Base-by-base conservation (phyloP, 768 basidiomycete genomes). In the Agaricus subrufescens region DNA sequence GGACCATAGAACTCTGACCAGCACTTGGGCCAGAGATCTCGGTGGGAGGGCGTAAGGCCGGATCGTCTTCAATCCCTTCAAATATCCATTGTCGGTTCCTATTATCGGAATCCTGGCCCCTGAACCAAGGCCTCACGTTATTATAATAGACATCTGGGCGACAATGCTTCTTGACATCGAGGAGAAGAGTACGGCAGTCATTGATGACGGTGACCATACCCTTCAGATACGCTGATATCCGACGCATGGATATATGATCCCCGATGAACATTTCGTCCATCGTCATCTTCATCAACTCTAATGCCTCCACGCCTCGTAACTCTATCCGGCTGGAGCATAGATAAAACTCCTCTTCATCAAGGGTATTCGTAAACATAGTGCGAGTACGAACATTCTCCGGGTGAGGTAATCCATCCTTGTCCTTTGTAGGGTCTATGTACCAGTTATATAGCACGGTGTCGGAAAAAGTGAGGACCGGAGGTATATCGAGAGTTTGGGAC, bases 401-500 rank as follows among this genome's bases (percentile, higher is more conserved):
- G 15, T 77, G 68, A 0, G 83, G 83, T 61, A 69, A 26, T 7
- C 15, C 56, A 19, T 23, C 49, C 29, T 58, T 56, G 40, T 60
- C 59, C 3, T 50, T 48, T 39, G 52, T 51, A 12, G 50, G 52
- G 49, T 66, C 71, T 52, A 69, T 75, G 59, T 71, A 59, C 89
- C 90, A 92, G 65, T 98, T 97, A 73, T 94, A 98, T 26, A 98
- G 78, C 5, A 98, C 94, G 38, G 87, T 87, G 67, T 97, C 95
- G 23, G 94, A 87, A 67, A 94, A 98, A 1, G 95, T 97, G 49
- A 95, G 79, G 30, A 98, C 75, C 0, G 96, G 92, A 0, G 96
- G 96, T 2, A 98, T 73, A 48, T 88, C 86, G 15, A 98, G 81
- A 39, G 85, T 70, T 0, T 74, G 70, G 12, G 84, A 89, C 27